phyloP scores from a whole-genome alignment of 345 rosid species.

The Eucalyptus caleyi region DNA sequence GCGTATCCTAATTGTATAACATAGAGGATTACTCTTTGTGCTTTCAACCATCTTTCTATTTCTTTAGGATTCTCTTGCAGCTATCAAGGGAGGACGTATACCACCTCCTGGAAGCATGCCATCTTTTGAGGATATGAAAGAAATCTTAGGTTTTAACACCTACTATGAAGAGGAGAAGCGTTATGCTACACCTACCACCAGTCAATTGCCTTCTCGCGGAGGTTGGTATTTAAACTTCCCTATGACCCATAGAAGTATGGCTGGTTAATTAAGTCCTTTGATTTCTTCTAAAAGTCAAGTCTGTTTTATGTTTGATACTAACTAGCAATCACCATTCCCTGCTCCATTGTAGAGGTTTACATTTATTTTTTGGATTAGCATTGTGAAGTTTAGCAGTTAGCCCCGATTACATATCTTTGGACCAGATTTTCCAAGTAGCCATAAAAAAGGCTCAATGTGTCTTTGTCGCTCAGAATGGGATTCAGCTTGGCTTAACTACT shows the following conservation, averaged over 20 bases:
- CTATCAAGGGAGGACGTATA: slow-evolving; percentile 80
- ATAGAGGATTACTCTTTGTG: neutral
- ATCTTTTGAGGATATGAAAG: slow-evolving; percentile 65
- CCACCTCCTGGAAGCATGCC: slow-evolving; percentile 96
- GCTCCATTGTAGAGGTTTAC: neutral
- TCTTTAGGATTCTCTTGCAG: slow-evolving; percentile 58
- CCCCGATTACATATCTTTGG: neutral
- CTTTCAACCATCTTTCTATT: neutral
- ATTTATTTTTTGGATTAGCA: neutral
- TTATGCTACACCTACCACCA: slow-evolving; percentile 23
- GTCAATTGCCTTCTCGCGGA: slow-evolving; percentile 21
- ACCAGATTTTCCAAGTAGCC: neutral
- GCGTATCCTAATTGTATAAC: neutral
- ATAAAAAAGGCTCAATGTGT: neutral
- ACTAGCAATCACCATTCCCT: neutral
- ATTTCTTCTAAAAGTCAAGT: neutral
- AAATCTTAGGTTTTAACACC: slow-evolving; percentile 55
- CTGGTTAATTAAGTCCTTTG: neutral
- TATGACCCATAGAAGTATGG: neutral
- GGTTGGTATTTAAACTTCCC: slow-evolving; percentile 22
- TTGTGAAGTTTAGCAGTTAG: neutral
- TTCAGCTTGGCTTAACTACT: neutral
- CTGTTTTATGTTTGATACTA: neutral
- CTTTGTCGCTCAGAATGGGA: neutral
- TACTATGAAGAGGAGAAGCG: slow-evolving; percentile 76